Conservation (phyloP, 1,284 basidiomycete species). For the Agaricales sp. region DNA sequence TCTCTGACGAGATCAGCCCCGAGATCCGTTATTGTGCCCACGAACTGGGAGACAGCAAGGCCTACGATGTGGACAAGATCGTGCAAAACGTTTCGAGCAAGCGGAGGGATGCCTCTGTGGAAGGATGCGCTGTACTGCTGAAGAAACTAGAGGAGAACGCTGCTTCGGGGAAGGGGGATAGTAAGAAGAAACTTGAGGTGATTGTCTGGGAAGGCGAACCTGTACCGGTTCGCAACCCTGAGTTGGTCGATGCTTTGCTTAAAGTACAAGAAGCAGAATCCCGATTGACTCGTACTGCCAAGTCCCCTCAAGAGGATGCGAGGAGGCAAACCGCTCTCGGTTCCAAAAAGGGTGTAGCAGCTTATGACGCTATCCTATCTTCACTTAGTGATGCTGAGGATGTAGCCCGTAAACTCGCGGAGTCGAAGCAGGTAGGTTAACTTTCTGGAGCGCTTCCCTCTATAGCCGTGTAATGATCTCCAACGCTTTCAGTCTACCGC, state of each 20-base stretch:
- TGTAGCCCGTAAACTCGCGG: conserved; percentile 66
- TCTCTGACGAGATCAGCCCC: conserved; percentile 82
- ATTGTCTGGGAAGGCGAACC: conserved; percentile 77
- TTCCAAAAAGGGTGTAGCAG: conserved; percentile 65
- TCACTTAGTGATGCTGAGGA: conserved; percentile 85
- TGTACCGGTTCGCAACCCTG: conserved; percentile 83
- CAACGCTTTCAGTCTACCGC: conserved; percentile 13
- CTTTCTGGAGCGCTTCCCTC: conserved; percentile 3
- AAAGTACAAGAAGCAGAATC: conserved; percentile 75
- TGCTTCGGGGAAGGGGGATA: conserved; percentile 25
- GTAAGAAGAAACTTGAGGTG: conserved; percentile 43
- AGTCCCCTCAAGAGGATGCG: conserved; percentile 24
- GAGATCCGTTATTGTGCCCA: conserved; percentile 92
- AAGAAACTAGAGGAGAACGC: conserved; percentile 36
- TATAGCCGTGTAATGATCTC: conserved; percentile 29
- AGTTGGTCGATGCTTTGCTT: conserved; percentile 82
- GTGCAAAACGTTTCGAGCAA: conserved; percentile 62
- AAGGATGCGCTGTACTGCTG: conserved; percentile 53
- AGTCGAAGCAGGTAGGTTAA: conserved; percentile 69
- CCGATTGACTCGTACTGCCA: conserved; percentile 26
- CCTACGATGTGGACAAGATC: conserved; percentile 79
- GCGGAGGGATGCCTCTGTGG: conserved; percentile 50
- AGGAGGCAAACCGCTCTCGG: conserved; percentile 29
- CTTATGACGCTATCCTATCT: conserved; percentile 76
- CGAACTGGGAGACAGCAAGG: conserved; percentile 62